phyloP scores from a whole-genome alignment of 441 rosid species.

The Arabidopsis lyrata region DNA sequence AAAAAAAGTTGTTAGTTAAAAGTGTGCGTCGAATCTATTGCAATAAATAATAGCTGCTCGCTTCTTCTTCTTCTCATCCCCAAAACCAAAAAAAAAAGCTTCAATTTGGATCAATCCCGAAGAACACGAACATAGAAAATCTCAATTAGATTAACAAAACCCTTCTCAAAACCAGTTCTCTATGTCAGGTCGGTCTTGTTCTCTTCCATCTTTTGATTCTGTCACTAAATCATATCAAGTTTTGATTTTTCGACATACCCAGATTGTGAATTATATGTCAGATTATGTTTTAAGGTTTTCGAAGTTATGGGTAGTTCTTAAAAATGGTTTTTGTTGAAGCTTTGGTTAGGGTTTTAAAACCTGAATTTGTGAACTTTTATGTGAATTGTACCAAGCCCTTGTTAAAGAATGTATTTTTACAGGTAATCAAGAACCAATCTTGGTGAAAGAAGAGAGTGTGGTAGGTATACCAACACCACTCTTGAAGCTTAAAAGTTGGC shows the following conservation, averaged over 20 bases:
- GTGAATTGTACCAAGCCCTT: not conserved
- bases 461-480: slow-evolving; percentile 46
- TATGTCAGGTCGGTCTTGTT: slow-evolving; percentile 33
- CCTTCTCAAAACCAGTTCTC: not conserved
- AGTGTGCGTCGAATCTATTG: slow-evolving; percentile 25
- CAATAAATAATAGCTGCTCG: slow-evolving; percentile 14
- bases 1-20: not conserved
- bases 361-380: not conserved
- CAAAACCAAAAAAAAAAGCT: not conserved
- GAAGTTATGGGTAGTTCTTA: not conserved
- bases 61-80: not conserved
- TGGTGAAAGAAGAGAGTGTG: slow-evolving; percentile 49
- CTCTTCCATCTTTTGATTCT: not conserved
- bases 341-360: not conserved
- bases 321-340: not conserved
- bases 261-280: not conserved
- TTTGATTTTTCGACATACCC: not conserved
- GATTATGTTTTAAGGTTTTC: not conserved
- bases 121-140: slow-evolving; percentile 10
- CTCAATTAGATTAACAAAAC: not conserved
- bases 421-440: slow-evolving; percentile 60
- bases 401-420: slow-evolving; percentile 23
- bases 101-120: slow-evolving; percentile 12
- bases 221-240: not conserved
- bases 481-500: slow-evolving; percentile 66